Evolutionary conservation across 352 stramenopile species (phyloP).

Genomic region (Sclerospora graminicola): DNA sequence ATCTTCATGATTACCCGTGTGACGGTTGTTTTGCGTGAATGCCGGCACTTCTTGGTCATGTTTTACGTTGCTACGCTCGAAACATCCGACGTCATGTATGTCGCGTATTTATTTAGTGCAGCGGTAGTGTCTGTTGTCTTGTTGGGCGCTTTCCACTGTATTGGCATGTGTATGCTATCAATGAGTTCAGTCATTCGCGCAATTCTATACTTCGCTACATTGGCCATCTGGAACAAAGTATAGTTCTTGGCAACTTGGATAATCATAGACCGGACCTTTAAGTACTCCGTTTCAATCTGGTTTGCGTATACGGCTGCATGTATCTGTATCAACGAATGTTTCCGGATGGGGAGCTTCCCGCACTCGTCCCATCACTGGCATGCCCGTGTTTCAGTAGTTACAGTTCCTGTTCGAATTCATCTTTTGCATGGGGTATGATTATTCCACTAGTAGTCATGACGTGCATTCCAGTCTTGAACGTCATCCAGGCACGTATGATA

Average conservation of each 20-base stretch:
- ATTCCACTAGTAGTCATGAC: conserved; percentile 59
- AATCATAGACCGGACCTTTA: conserved; percentile 28
- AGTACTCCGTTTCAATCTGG: conserved; percentile 40
- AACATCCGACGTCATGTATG: too few relatives aligned
- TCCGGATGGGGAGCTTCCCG: conserved; percentile 59
- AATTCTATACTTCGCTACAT: conserved; percentile 26
- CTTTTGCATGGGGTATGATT: conserved; percentile 48
- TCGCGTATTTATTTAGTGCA: too few relatives aligned
- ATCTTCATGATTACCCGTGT: conserved; percentile 23
- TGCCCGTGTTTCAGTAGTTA: conserved; percentile 54
- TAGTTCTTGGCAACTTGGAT: conserved; percentile 47
- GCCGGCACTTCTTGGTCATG: too few relatives aligned
- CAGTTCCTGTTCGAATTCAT: conserved; percentile 74
- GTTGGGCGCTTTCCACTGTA: conserved; percentile 28
- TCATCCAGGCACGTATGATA: conserved; percentile 82
- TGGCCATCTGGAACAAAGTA: conserved; percentile 17
- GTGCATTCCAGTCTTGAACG: conserved; percentile 61
- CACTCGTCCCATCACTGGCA: conserved; percentile 42
- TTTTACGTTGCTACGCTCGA: too few relatives aligned
- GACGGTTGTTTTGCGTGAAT: too few relatives aligned
- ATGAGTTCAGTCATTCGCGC: conserved; percentile 24
- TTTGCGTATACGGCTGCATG: conserved; percentile 50
- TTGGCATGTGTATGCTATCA: too few relatives aligned
- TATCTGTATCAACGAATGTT: conserved; percentile 65
- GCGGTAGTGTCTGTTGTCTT: conserved; percentile 34